Evolutionary conservation across 768 basidiomycete species (phyloP), one percentile per base, ranked within the genome.

Genomic region (Termitomyces sp.): DNA sequence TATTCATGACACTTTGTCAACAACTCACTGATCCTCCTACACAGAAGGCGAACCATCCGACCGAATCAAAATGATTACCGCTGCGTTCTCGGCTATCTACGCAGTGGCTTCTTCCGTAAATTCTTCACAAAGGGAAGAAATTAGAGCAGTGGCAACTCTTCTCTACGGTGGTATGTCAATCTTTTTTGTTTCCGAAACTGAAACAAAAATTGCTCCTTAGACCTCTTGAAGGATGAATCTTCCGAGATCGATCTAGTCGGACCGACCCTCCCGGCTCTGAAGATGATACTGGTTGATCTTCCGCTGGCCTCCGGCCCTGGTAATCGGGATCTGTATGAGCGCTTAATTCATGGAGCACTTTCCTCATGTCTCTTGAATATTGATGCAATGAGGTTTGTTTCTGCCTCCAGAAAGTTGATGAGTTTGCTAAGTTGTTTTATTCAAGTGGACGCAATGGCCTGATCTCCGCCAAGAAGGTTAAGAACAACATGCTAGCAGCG

Each of bases 191-290:
- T 30, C 26, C 6, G 3, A 1, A 30, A 30, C 18, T 56, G 16
- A 62, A 46, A 58, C 5, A 55, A 26, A 33, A 57, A 26, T 16
- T 53, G 7, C 44, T 7, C 1, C 3, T n/a, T 42, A 82, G 96
- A 95, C 56, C 66, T 98, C 10, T 76, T 99, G 36, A 91, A 89
- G 71, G 93, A 95, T 55, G 96, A 99, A 67, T 82, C 83, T 0
- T 82, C 87, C 3, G 86, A 88, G 32, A 76, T 87, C 26, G 94
- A 95, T 71, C 73, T 94, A 5, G 88, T 87, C 43, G 88, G 88
- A 2, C 89, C 92, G 1, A 90, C 88, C 0, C 75, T 99, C 0
- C 88, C 91, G 0, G 81, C 87, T 18, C 77, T 98, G 58, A 97
- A 95, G 73, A 69, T 77, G 1, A 71, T 98, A 43, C 76, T 98